phyloP scores from a whole-genome alignment of 2,329 filamentous ascomycete genomes.

The Penicillium corylophilum region DNA sequence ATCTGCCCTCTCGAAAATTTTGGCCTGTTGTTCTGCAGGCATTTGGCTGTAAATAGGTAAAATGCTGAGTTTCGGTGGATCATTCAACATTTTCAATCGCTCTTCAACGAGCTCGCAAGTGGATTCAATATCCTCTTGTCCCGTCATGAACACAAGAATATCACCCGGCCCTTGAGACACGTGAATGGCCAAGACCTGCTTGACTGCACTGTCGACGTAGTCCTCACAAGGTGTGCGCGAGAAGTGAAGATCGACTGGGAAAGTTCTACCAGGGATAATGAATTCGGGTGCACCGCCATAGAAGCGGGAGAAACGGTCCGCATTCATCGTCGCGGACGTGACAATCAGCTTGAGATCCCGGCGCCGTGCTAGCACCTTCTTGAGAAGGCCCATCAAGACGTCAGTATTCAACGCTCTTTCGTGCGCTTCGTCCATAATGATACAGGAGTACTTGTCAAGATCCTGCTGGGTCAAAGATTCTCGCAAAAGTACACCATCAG shows the following conservation, averaged over 20 bases:
- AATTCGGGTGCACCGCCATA: conserved; percentile 96
- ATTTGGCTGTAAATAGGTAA: conserved; percentile 99
- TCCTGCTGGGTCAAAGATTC: conserved; percentile 92
- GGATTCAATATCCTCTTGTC: conserved; percentile 95
- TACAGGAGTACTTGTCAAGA: conserved; percentile 92
- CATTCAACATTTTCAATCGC: conserved; percentile 81
- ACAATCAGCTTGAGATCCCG: conserved; percentile 95
- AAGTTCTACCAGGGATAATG: conserved; percentile 91
- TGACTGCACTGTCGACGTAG: conserved; percentile 95
- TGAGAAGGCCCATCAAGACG: conserved; percentile 94
- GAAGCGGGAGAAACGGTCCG: conserved; percentile 92
- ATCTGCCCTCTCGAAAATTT: conserved; percentile 90
- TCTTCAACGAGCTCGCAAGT: conserved; percentile 93
- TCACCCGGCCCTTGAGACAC: conserved; percentile 91
- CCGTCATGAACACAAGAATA: conserved; percentile 98
- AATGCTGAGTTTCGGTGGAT: conserved; percentile 91
- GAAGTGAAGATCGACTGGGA: conserved; percentile 95
- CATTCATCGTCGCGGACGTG: conserved; percentile 98
- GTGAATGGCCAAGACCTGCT: conserved; percentile 92
- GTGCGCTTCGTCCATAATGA: conserved; percentile 99
- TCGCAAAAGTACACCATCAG: conserved; percentile 88
- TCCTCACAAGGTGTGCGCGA: conserved; percentile 94
- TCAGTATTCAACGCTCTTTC: conserved; percentile 95
- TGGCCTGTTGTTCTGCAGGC: conserved; percentile 95
- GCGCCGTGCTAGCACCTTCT: conserved; percentile 87